Percentiles rank a stretch among this genome's conserved stretches.
These are phyloP conservation scores for Daldinia sp. DNA, from an alignment of 2,329 filamentous ascomycete genomes.

Conservation along the genomic window DNA sequence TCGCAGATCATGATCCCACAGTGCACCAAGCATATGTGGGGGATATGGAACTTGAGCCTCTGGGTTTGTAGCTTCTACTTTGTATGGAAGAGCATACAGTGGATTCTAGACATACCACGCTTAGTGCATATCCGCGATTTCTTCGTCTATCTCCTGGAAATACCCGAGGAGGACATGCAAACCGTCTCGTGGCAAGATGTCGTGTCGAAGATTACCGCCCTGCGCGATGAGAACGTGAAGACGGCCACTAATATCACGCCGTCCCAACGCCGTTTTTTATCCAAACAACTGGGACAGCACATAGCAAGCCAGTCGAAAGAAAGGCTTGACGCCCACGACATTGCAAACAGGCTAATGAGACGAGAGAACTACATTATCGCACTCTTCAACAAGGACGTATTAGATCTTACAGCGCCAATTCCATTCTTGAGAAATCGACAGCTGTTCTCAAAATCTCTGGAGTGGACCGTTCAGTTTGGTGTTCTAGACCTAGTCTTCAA, in stretches of 20 bases:
- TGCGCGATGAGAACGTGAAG: constrained; percentile 86
- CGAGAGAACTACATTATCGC: constrained; percentile 97
- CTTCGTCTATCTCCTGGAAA: constrained; percentile 81
- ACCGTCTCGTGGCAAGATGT: constrained; percentile 94
- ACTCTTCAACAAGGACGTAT: constrained; percentile 94
- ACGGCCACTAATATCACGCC: constrained; percentile 68
- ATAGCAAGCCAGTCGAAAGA: constrained; percentile 90
- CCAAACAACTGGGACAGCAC: constrained; percentile 64
- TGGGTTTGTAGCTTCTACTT: constrained; percentile 90
- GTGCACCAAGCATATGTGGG: constrained; percentile 79
- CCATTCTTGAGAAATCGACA: constrained; percentile 83
- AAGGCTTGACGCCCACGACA: constrained; percentile 93
- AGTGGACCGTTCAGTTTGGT: constrained; percentile 91
- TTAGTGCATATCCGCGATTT: constrained; percentile 84
- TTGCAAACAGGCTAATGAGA: constrained; percentile 95
- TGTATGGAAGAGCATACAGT: constrained; percentile 79
- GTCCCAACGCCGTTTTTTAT: constrained; percentile 58
- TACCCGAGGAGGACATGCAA: constrained; percentile 86
- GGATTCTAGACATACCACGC: constrained; percentile 75
- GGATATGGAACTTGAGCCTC: constrained; percentile 77
- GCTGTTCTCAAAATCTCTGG: constrained; percentile 86
- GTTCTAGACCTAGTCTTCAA: constrained; percentile 96
- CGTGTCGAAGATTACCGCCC: constrained; percentile 82
- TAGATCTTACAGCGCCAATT: constrained; percentile 85
- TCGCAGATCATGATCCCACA: constrained; percentile 69